Evolutionary conservation across 352 stramenopile genomes (phyloP), one percentile per base, ranked within the genome.

Genomic region (Pseudoperonospora humuli): DNA sequence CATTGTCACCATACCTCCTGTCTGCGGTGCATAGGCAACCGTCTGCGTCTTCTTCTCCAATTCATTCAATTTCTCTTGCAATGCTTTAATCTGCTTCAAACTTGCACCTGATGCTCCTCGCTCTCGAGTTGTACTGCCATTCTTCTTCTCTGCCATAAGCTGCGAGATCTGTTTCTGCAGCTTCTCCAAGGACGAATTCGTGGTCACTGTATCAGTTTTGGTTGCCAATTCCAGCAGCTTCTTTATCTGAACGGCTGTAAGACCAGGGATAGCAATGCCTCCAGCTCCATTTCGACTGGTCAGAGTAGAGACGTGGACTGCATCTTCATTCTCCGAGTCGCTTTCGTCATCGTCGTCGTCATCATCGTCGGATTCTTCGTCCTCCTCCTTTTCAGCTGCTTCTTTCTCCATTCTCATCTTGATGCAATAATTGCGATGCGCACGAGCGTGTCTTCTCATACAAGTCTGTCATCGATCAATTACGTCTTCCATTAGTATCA

Each of bases 151-250:
- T 19, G 55, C 52, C 67, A 88, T 88, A 20, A 93, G 62, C 50
- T 86, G 65, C 19, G 75, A 60, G 14, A 93, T 84, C 51, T 93
- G 80, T 28, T 64, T 40, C 61, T 93, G 73, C 10, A 90, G 50
- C 43, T 74, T 60, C 21, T 82, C 73, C 36, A 90, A 64, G 19
- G 58, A 67, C 21, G 62, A 70, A 27, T 43, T 68, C 14, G 56
- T 65, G 3, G 56, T 72, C 29, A 71, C 64, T n/a, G 43, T 41
- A 36, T 90, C 75, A 0, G 68, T 48, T 42, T 78, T 80, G 7
- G 61, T 47, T 21, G 75, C 82, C 26, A 90, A 57, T 9, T 83
- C 70, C 15, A 90, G 51, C 35, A 90, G 56, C 31, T 70, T 73
- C 56, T 82, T 72, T 43, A 90, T 65, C 51, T 90, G 75, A 34